phyloP scores from a whole-genome alignment of 1,284 basidiomycete species.

The Cutaneotrichosporon cyanovorans region DNA sequence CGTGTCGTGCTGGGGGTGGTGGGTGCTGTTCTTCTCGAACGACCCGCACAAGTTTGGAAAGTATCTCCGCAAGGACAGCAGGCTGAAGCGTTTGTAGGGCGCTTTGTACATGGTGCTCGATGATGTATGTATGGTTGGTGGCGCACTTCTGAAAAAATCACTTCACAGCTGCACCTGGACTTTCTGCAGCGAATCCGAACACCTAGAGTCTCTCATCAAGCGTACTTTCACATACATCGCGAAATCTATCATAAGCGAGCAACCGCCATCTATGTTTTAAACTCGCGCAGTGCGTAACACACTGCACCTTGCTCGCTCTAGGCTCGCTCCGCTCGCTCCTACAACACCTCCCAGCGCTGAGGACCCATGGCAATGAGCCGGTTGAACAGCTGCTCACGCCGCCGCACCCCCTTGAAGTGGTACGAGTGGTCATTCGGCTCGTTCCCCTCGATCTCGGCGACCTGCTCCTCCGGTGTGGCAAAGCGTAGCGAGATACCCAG shows the following conservation, averaged over 20 bases:
- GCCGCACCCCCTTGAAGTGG: constrained; percentile 42
- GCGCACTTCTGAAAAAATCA: no score
- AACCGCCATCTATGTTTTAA: no score
- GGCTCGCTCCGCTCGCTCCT: constrained; percentile 5
- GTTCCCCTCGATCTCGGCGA: neutral
- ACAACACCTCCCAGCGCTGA: constrained; percentile 47
- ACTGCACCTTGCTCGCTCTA: no score
- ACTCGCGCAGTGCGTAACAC: no score
- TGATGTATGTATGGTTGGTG: no score
- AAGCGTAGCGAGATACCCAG: constrained; percentile 37
- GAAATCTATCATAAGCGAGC: no score
- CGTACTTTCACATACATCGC: no score
- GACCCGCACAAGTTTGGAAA: constrained; percentile 22
- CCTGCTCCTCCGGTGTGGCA: constrained; percentile 1
- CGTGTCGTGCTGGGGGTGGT: constrained; percentile 42
- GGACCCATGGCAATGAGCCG: constrained; percentile 44
- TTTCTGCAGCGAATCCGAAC: no score
- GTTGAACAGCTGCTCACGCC: constrained; percentile 46
- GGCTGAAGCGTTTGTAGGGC: constrained; percentile 14
- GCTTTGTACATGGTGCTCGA: constrained; percentile 48
- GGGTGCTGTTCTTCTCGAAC: constrained; percentile 41
- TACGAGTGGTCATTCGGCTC: constrained; percentile 7
- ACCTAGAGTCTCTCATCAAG: no score
- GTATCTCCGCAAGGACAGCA: constrained; percentile 20
- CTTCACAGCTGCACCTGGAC: no score